These are phyloP conservation scores for Arabidopsis suecica DNA, from an alignment of 345 rosid genomes.

Conservation along the genomic window DNA sequence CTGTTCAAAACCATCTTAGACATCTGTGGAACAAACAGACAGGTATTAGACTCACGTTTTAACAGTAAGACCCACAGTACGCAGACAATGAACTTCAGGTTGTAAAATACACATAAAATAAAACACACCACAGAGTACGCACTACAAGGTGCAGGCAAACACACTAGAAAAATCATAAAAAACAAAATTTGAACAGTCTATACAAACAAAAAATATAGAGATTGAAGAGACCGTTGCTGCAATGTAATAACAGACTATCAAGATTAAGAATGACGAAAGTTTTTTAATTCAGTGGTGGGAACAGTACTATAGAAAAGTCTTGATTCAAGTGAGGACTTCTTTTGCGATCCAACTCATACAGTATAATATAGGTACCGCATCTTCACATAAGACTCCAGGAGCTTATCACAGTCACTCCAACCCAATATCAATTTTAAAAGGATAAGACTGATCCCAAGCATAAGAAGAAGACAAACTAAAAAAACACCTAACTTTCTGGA, in stretches of 20 bases:
- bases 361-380: not conserved
- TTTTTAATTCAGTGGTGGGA: not conserved
- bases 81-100: constrained; percentile 8
- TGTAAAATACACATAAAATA: constrained; percentile 7
- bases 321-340: not conserved
- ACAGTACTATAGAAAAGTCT: not conserved
- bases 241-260: not conserved
- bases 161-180: constrained; percentile 1
- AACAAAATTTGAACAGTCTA: not conserved
- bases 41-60: constrained; percentile 3
- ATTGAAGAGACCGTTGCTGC: not conserved
- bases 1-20: constrained; percentile 92
- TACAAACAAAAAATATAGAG: not conserved
- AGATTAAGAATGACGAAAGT: constrained; percentile 17
- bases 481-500: not conserved
- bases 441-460: not conserved
- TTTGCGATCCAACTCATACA: constrained; percentile 4
- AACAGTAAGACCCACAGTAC: not conserved
- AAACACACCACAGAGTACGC: not conserved
- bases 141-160: constrained; percentile 2
- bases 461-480: not conserved
- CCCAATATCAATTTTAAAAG: not conserved
- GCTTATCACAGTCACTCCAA: constrained; percentile 15
- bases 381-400: not conserved
- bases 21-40: constrained; percentile 57